Percentiles rank a stretch among this genome's conserved stretches.
Conservation (phyloP, 2,329 filamentous ascomycete genomes). For the Aspergillus piperis region DNA sequence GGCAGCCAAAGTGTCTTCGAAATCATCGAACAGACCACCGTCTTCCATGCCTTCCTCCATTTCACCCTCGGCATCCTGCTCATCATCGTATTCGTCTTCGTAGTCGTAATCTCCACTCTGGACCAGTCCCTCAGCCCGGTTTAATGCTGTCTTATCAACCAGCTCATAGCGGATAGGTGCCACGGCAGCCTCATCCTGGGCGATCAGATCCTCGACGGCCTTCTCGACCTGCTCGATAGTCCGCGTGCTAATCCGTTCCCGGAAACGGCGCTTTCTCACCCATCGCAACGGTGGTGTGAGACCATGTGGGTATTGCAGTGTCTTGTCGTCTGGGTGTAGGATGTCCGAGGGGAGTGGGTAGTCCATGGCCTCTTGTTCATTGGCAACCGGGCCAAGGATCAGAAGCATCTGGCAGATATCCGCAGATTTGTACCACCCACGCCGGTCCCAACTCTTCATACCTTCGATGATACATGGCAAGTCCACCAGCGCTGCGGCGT, state of each 20-base stretch:
- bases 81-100: conserved; percentile 45
- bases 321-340: conserved; percentile 56
- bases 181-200: conserved; percentile 64
- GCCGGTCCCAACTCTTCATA: conserved; percentile 92
- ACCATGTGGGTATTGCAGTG: conserved; percentile 78
- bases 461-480: conserved; percentile 84
- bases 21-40: conserved; percentile 36
- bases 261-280: conserved; percentile 77
- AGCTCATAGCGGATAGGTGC: conserved; percentile 64
- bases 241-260: conserved; percentile 77
- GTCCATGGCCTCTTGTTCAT: conserved; percentile 66
- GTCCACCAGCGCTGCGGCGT: conserved; percentile 78
- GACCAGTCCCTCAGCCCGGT: conserved; percentile 43
- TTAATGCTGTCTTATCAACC: conserved; percentile 56
- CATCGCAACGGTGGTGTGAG: conserved; percentile 86
- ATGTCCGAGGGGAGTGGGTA: conserved; percentile 71
- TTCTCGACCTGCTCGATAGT: conserved; percentile 84
- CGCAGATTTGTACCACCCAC: conserved; percentile 82
- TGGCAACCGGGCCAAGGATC: conserved; percentile 68
- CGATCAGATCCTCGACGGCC: conserved; percentile 72
- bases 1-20: conserved; percentile 45
- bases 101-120: conserved; percentile 52
- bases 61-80: conserved; percentile 54
- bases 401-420: conserved; percentile 89
- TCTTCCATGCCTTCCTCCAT: conserved; percentile 46